phyloP scores from a whole-genome alignment of 2,329 filamentous ascomycete species.

The Phaeosphaeria sp. region DNA sequence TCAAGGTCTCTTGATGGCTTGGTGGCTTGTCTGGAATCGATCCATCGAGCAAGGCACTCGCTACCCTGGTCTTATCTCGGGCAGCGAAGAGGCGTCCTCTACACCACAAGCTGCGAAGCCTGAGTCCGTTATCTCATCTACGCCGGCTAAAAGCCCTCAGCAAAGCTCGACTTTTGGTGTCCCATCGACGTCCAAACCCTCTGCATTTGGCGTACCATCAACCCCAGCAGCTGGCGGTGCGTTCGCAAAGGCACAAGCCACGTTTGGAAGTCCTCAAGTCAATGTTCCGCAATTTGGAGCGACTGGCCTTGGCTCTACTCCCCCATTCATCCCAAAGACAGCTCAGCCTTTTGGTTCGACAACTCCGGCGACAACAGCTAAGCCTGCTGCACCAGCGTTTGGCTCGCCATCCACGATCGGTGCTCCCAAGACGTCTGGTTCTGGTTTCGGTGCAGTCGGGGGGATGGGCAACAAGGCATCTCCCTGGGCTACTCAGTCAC shows the following conservation, averaged over 20 bases:
- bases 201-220: constrained; percentile 19
- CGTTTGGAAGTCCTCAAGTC: constrained; percentile 34
- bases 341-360: constrained; percentile 25
- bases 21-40: constrained; percentile 93
- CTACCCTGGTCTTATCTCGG: constrained; percentile 72
- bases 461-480: constrained; percentile 27
- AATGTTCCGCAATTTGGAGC: constrained; percentile 31
- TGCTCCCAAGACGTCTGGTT: constrained; percentile 20
- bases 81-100: constrained; percentile 30
- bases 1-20: constrained; percentile 82
- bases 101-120: constrained; percentile 36
- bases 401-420: constrained; percentile 30
- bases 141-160: constrained; percentile 15
- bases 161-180: constrained; percentile 15
- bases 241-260: constrained; percentile 21
- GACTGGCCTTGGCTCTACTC: constrained; percentile 19
- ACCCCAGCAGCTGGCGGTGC: constrained; percentile 10
- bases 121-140: constrained; percentile 21
- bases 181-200: constrained; percentile 11
- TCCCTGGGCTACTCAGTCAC: constrained; percentile 31
- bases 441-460: constrained; percentile 35
- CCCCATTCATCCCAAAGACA: constrained; percentile 19
- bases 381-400: constrained; percentile 29
- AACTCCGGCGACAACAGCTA: constrained; percentile 16
- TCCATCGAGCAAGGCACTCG: constrained; percentile 76